Evolutionary conservation across 1,284 basidiomycete genomes (phyloP), one percentile per base, ranked within the genome.

Genomic region (Paramarasmius palmivorus): DNA sequence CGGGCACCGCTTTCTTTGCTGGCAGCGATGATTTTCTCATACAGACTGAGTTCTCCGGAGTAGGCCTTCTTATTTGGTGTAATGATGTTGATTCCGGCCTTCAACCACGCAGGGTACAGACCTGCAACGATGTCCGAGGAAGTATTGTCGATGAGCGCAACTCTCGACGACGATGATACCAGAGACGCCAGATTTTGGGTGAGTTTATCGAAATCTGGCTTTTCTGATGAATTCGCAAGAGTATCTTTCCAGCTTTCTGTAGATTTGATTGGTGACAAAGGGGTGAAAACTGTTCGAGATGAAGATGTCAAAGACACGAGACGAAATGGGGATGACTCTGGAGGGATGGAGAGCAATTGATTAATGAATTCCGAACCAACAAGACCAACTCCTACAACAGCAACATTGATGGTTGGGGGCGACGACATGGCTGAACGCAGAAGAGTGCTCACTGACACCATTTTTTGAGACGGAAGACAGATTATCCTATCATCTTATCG

Each of bases 11-110:
- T 80, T 55, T 75, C 74, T 45, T 72, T 69, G 50, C 75, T 78
- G 0, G 84, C 81, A 10, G 68, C 65, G 34, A 88, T 61, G 61
- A 98, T 95, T 37, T 75, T 70, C 52, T 90, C 75, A 68, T 91
- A 98, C 37, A 98, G 74, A 15, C 66, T 65, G 32, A 88, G 73
- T n/a, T 83, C 77, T 0, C 90, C 87, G 3, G 93, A 96, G 67
- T 90, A 93, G 0, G 91, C 96, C 74, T 98, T 98, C 73, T 99
- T 99, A 80, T 98, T 99, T 14, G 97, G 96, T 0, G 96, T 99
- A 41, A 97, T 88, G 59, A 99, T 84, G 67, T 89, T 84, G 52
- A 98, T 82, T 7, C 94, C 95, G 6, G 82, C 81, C 50, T 77
- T 74, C 54, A 99, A 75, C 73, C 96, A 90, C 25, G 76, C 72